phyloP scores from a whole-genome alignment of 2,329 filamentous ascomycete genomes.

The Dactylellina leptospora region DNA sequence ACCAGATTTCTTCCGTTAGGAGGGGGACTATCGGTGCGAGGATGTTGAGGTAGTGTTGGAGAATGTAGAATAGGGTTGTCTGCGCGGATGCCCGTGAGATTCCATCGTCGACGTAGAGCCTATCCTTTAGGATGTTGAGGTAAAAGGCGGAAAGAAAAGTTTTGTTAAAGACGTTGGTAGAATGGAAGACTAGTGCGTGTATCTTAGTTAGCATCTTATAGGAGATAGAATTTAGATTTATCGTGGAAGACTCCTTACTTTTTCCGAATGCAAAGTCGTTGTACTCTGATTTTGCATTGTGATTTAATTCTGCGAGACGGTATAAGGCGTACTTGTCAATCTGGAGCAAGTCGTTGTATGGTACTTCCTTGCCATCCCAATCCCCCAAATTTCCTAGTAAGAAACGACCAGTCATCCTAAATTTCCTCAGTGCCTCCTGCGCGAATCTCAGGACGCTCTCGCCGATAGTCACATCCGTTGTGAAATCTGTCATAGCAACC shows the following conservation, averaged over 20 bases:
- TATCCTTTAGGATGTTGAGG: constrained; percentile 89
- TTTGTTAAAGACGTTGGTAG: constrained; percentile 68
- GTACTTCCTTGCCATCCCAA: constrained; percentile 59
- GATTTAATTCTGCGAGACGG: constrained; percentile 57
- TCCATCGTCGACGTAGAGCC: constrained; percentile 83
- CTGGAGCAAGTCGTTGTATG: constrained; percentile 55
- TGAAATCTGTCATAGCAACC: constrained; percentile 92
- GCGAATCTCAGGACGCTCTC: constrained; percentile 78
- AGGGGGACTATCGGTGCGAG: constrained; percentile 56
- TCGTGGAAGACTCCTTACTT: constrained; percentile 14
- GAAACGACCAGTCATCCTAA: constrained; percentile 89
- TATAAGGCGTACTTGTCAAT: constrained; percentile 62
- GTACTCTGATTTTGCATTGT: constrained; percentile 37
- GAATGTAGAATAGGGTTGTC: constrained; percentile 66
- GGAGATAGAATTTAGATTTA: neutral
- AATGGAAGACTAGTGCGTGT: constrained; percentile 40
- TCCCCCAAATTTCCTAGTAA: constrained; percentile 72
- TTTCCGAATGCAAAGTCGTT: constrained; percentile 40
- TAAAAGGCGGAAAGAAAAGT: constrained; percentile 91
- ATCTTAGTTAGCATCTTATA: constrained; percentile 1
- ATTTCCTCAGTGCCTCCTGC: constrained; percentile 81
- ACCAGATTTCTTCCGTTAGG: constrained; percentile 56
- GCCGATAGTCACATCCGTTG: constrained; percentile 83
- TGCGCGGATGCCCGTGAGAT: constrained; percentile 69
- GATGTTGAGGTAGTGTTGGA: constrained; percentile 60